A percentile compares a stretch with the other conserved stretches of the same genome.
These are phyloP conservation scores for Blastobotrys robertii DNA, from an alignment of 805 yeast species.

Conservation along the genomic window DNA sequence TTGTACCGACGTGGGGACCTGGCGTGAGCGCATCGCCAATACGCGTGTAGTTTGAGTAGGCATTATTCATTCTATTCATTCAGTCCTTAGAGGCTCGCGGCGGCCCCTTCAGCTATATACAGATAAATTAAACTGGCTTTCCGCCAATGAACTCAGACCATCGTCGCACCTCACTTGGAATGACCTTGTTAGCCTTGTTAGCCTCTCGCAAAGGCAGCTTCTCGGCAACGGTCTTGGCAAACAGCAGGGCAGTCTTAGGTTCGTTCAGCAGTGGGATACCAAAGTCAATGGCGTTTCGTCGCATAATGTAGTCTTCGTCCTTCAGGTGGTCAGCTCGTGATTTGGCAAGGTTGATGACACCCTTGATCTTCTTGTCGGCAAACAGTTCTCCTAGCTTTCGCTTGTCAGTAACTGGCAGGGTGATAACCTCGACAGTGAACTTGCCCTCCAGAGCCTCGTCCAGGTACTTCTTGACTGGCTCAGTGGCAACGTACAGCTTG, in stretches of 20 bases:
- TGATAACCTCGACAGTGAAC: conserved; percentile 53
- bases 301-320: conserved; percentile 93
- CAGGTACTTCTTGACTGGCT: conserved; percentile 63
- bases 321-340: conserved; percentile 76
- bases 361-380: conserved; percentile 72
- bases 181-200: conserved; percentile 37
- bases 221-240: conserved; percentile 69
- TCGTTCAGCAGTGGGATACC: conserved; percentile 95
- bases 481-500: conserved; percentile 69
- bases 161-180: conserved; percentile 82
- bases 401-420: conserved; percentile 89
- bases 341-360: conserved; percentile 86
- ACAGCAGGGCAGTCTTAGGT: conserved; percentile 83
- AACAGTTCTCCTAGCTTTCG: conserved; percentile 88
- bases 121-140: conserved; percentile 51
- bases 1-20: neutral
- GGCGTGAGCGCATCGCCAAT: neutral
- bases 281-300: conserved; percentile 98
- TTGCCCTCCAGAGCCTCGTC: conserved; percentile 33
- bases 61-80: neutral
- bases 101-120: neutral
- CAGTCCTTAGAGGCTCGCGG: neutral
- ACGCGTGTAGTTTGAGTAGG: no score
- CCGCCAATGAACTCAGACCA: conserved; percentile 98
- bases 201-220: conserved; percentile 55